These are phyloP conservation scores for Sporothrix curviconia DNA, from an alignment of 2,329 filamentous ascomycete genomes.

Conservation along the genomic window DNA sequence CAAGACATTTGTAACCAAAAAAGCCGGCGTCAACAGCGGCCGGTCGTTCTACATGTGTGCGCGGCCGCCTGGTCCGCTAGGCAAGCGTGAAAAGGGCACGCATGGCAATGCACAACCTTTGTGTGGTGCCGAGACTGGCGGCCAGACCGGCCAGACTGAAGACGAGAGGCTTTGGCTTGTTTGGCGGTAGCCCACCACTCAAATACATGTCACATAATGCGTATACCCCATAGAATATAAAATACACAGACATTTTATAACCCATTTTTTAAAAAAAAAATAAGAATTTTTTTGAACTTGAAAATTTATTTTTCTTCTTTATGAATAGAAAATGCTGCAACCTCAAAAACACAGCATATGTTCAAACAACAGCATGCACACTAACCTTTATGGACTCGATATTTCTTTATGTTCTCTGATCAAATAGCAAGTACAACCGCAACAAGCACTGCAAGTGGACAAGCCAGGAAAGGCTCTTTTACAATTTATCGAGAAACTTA, in stretches of 20 bases:
- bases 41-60: conserved; percentile 59
- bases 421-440: neutral
- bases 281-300: neutral
- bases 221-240: neutral
- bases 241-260: neutral
- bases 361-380: too few species aligned
- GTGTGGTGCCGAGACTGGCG: conserved; percentile 61
- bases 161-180: neutral
- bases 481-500: neutral
- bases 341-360: neutral
- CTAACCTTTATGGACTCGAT: too few species aligned
- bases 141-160: conserved; percentile 19
- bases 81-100: conserved; percentile 76
- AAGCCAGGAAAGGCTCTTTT: neutral
- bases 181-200: too few species aligned
- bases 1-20: conserved; percentile 77
- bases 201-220: neutral
- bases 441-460: too few species aligned
- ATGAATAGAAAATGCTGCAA: neutral
- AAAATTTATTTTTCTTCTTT: neutral
- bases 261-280: neutral
- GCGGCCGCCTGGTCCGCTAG: conserved; percentile 75
- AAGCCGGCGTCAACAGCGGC: conserved; percentile 75
- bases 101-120: conserved; percentile 86
- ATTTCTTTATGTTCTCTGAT: neutral